A percentile compares a stretch with the other conserved stretches of the same genome.
phyloP scores from a whole-genome alignment of 192 early-diverging fungal genomes.

The Spinellus fusiger region DNA sequence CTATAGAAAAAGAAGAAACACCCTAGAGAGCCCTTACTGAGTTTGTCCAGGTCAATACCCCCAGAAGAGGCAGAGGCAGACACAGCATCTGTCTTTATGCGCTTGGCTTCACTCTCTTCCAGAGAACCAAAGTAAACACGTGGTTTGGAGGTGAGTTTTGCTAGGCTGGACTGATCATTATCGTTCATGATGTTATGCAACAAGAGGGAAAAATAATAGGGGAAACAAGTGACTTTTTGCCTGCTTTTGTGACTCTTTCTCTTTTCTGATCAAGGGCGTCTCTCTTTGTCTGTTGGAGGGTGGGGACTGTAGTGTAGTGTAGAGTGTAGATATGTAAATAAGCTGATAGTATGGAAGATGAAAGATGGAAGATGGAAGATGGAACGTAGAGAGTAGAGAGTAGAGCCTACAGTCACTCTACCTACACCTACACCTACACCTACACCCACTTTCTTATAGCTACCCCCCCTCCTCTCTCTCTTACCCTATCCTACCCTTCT shows the following conservation, averaged over 20 bases:
- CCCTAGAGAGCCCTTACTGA: conserved; percentile 7
- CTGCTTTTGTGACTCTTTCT: not conserved
- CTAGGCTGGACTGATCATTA: conserved; percentile 5
- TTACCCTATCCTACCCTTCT: too few species aligned
- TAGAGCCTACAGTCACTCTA: too few species aligned
- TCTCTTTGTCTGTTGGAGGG: not conserved
- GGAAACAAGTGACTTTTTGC: not conserved
- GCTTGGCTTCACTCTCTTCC: conserved; percentile 47
- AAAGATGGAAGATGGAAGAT: too few species aligned
- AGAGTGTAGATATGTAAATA: too few species aligned
- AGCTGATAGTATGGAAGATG: too few species aligned
- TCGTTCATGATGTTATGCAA: conserved; percentile 1
- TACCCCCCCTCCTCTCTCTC: too few species aligned
- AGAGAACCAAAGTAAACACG: conserved; percentile 61
- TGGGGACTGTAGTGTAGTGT: too few species aligned
- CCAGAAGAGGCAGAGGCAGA: conserved; percentile 13
- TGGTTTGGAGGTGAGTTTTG: conserved; percentile 32
- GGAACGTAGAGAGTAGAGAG: too few species aligned
- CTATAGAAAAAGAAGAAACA: too few species aligned
- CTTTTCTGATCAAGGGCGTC: not conserved
- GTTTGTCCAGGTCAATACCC: conserved; percentile 17
- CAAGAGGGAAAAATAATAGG: not conserved
- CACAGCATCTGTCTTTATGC: conserved; percentile 25
- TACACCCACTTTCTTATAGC: too few species aligned
- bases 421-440: too few species aligned